Base-by-base conservation (phyloP, 331 rosid species). In the Erythrophleum ivorense region DNA sequence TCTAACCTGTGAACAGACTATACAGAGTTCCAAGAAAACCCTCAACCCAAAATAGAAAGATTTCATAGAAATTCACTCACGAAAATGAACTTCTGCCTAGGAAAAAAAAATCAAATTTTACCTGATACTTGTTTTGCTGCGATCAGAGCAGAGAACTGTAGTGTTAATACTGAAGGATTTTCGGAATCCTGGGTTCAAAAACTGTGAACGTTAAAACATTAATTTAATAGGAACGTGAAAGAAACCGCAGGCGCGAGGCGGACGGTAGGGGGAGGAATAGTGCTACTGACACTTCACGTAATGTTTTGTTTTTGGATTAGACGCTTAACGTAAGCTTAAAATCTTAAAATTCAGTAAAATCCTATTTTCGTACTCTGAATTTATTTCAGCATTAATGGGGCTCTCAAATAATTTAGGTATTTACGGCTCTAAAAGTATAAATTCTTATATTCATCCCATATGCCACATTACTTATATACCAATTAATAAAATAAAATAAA, bases 1-100 rank as follows among this genome's bases (percentile, higher is more conserved):
- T 40, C 57, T 34, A 31, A 52, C 65, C 52, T 18, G 43, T n/a
- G 31, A 43, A 34, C 81, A 57, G 29, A 54, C 15, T 14, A 34
- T 16, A 2, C 5, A 45, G 6, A 45, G 33, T 48, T 76, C 40
- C 71, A 11, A 34, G 58, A 4, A 33, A 70, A 14, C 0, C 29
- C 12, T 24, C 6, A 13, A 46, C 6, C 15, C 55, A 66, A 29
- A 63, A 77, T 24, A 58, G 14, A 59, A 62, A 80, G 16, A 70
- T 29, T 52, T 6, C 59, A 21, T 9, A 40, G 15, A 73, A 53
- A 81, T 58, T 71, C 19, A 9, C 33, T 50, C 24, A 45, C 4
- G 40, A 68, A 5, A 54, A 59, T 60, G 75, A 80, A 76, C 24
- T 80, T 62, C 62, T 59, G 57, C n/a, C 60, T 2, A 12, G 76